Base-by-base conservation (phyloP, 305 asterid species). In the Fraxinus sp. region DNA sequence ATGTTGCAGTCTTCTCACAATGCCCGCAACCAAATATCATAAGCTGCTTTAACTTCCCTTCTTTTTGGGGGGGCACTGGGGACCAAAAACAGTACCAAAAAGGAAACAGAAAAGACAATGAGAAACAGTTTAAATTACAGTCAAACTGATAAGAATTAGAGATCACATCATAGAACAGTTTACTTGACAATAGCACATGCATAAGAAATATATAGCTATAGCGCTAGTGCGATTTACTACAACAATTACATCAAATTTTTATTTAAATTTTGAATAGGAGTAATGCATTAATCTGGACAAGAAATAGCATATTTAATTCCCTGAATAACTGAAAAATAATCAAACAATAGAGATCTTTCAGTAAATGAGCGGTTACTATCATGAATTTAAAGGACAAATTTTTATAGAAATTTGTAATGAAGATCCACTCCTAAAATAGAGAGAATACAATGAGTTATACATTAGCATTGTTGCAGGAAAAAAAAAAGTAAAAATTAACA, bases 1-100 rank as follows among this genome's bases (percentile, higher is more conserved):
- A 78, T 55, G 84, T 81, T 55, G 46, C 46, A 81, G 78, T 81
- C 87, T 88, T 80, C 83, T 44, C 24, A 77, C 74, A 80, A 82
- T 36, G 46, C 35, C 52, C 74, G 77, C 59, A 75, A 79, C 59
- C 76, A 66, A 78, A 55, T 62, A 81, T 2, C 9, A 9, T 33
- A n/a, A 78, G 57, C 39, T 44, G 7, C 64, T 6, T 55, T 1
- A 10, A 33, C 32, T 46, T 33, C 36, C 14, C 32, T 32, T 35
- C 76, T 72, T 33, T 55, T 55, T 26, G 0, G 9, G 41, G 37
- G 28, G 28, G 26, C 28, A 1, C 11, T 13, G 62, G 4, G 13
- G 9, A 79, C 35, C 13, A 80, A 72, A 79, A 68, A 30, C 18
- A 1, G 32, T 36, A 32, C 70, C 22, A 30, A 22, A 46, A 46